phyloP scores from a whole-genome alignment of 2,329 filamentous ascomycete genomes.

The Aureobasidium subglaciale region DNA sequence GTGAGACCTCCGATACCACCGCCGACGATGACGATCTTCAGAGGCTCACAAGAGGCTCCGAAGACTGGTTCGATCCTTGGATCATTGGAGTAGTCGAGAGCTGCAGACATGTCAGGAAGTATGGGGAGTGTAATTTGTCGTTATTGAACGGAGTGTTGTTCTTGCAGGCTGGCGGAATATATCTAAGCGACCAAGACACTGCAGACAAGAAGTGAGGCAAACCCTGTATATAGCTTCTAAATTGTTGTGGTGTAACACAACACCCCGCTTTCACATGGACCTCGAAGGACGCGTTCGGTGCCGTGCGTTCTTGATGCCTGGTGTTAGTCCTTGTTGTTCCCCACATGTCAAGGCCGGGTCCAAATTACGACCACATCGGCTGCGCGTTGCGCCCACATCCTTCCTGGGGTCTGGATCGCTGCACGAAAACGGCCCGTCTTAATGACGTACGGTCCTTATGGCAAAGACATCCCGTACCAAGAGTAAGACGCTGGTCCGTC shows the following conservation, averaged over 20 bases:
- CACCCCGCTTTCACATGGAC: too few relatives aligned
- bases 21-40: conserved; percentile 33
- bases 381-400: too few relatives aligned
- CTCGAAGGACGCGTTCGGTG: background rate
- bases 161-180: too few relatives aligned
- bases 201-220: too few relatives aligned
- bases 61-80: background rate
- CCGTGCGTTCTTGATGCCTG: background rate
- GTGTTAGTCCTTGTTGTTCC: background rate
- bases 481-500: background rate
- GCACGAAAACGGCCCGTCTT: too few relatives aligned
- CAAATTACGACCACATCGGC: background rate
- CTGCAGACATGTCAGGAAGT: background rate
- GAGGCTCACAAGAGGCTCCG: conserved; percentile 1
- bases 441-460: conserved; percentile 66
- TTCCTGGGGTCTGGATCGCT: too few relatives aligned
- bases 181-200: too few relatives aligned
- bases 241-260: too few relatives aligned
- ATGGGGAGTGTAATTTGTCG: too few relatives aligned
- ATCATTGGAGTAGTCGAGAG: background rate
- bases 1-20: conserved; percentile 49
- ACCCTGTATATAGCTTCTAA: too few relatives aligned
- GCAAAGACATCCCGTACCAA: conserved; percentile 62
- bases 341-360: background rate
- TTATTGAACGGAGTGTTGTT: too few relatives aligned